Evolutionary conservation across 805 yeast species (phyloP).

Genomic region (Saccharomycopsis javanensis): DNA sequence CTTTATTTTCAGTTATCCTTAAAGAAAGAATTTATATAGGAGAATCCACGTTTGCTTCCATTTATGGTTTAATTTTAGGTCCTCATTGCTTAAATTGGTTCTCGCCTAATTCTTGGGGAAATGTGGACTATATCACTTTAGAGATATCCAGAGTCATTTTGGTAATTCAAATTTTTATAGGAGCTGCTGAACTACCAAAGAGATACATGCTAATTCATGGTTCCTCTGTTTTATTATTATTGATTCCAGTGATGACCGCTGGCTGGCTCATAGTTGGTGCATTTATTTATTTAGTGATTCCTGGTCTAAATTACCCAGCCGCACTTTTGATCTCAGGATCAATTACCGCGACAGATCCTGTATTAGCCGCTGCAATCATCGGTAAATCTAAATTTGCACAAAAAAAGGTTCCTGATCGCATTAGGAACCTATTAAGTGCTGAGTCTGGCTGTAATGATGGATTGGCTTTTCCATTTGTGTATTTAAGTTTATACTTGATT

Average conservation of each 20-base stretch:
- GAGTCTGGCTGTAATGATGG: conserved; percentile 92
- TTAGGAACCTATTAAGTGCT: conserved; percentile 72
- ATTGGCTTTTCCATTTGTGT: conserved; percentile 89
- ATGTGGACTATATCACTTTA: conserved; percentile 68
- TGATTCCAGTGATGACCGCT: conserved; percentile 79
- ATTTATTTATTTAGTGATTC: conserved; percentile 69
- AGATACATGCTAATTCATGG: conserved; percentile 82
- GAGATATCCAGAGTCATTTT: conserved; percentile 79
- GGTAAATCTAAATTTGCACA: conserved; percentile 89
- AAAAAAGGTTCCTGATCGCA: conserved; percentile 81
- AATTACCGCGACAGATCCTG: conserved; percentile 93
- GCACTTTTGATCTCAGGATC: conserved; percentile 75
- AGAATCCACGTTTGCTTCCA: conserved; percentile 82
- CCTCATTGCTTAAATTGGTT: conserved; percentile 83
- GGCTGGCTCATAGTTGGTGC: conserved; percentile 84
- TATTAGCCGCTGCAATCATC: conserved; percentile 88
- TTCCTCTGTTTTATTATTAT: conserved; percentile 60
- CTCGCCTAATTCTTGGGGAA: conserved; percentile 76
- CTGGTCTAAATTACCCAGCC: conserved; percentile 60
- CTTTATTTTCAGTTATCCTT: conserved; percentile 68
- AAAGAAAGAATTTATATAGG: conserved; percentile 81
- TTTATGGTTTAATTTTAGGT: conserved; percentile 79
- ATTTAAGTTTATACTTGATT: conserved; percentile 56
- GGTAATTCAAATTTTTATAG: conserved; percentile 85
- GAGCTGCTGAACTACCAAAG: conserved; percentile 85